Base-by-base conservation (phyloP, 495 filamentous ascomycete species). In the Peziza echinospora region DNA sequence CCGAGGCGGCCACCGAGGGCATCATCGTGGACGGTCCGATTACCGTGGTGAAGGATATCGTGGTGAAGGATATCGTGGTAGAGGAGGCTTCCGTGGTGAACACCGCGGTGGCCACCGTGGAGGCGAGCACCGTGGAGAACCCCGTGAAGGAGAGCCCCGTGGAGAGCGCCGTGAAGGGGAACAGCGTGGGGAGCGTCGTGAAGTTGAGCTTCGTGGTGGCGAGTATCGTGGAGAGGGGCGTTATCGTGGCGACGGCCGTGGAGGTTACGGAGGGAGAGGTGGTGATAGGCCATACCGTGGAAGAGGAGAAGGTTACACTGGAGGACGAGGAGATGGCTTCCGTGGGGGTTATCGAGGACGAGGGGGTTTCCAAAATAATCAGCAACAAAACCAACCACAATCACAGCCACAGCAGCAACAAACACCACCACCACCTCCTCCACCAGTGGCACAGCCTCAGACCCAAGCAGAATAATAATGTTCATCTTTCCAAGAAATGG, bases 231-330 rank as follows among this genome's bases (percentile, higher is more conserved):
- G 47, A 43, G 44, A 51, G 9, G 48, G 51, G 1, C 50, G 53
- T 9, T 50, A 42, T 22, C 60, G 52, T 44, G 53, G 58, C 19
- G 51, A 50, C 10, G 41, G 41, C 21, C 41, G 41, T 43, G 41
- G 41, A 4, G 21, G 41, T 43, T 49, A 49, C 41, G 49, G 59
- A 23, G 34, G 48, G 0, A 48, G 53, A 19, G 42, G 55, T 19
- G 53, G 53, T 26, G 49, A 46, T 16, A 51, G 56, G 4, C 55
- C 51, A 39, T 54, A 49, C 28, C 55, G 55, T 24, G 47, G 53
- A 21, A 43, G 58, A 40, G 55, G 51, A 22, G 47, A 49, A 21
- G 8, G 47, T 23, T 28, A 40, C 13, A 24, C 16, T 10, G 39
- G 49, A 24, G 46, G 49, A 11, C 24, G 37, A 16, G 52, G 46